A percentile compares a stretch with the other conserved stretches of the same genome.
Conservation (phyloP, 108 stramenopile species). For the Skeletonema tropicum region DNA sequence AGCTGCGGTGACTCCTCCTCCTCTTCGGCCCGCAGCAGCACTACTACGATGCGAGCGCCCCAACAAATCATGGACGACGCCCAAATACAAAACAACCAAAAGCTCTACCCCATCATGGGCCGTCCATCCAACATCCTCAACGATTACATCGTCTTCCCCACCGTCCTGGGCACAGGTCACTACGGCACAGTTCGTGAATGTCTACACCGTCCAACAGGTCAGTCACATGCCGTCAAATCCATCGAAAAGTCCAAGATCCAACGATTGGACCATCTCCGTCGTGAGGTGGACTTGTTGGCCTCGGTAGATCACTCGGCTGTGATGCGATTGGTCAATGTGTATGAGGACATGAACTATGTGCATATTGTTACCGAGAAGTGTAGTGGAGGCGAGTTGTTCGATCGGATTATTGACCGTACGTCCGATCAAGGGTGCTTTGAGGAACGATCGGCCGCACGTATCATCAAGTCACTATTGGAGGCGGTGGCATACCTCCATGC, state of each 20-base stretch:
- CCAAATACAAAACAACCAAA: not conserved
- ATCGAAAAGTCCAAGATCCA: constrained; percentile 5
- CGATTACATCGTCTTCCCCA: constrained; percentile 12
- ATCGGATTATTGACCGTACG: not conserved
- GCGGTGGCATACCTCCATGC: constrained; percentile 71
- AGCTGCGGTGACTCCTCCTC: not conserved
- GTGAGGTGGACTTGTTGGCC: not conserved
- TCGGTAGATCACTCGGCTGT: constrained; percentile 44
- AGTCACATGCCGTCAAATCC: constrained; percentile 3
- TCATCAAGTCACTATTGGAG: constrained; percentile 37
- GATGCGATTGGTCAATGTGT: constrained; percentile 49
- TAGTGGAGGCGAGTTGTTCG: not conserved
- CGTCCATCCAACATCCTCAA: constrained; percentile 10
- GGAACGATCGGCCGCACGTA: constrained; percentile 13
- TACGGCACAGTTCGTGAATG: constrained; percentile 19
- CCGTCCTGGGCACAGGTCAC: not conserved
- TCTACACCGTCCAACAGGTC: not conserved
- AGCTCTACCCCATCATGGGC: not conserved
- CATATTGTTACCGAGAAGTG: constrained; percentile 60
- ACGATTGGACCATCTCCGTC: constrained; percentile 4
- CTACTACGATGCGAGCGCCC: not conserved
- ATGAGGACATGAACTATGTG: constrained; percentile 42
- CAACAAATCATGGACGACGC: no score
- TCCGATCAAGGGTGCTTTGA: constrained; percentile 13
- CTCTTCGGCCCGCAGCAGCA: no score